Base-by-base conservation (phyloP, 1,284 basidiomycete species). In the Tetrapyrgos nigripes region DNA sequence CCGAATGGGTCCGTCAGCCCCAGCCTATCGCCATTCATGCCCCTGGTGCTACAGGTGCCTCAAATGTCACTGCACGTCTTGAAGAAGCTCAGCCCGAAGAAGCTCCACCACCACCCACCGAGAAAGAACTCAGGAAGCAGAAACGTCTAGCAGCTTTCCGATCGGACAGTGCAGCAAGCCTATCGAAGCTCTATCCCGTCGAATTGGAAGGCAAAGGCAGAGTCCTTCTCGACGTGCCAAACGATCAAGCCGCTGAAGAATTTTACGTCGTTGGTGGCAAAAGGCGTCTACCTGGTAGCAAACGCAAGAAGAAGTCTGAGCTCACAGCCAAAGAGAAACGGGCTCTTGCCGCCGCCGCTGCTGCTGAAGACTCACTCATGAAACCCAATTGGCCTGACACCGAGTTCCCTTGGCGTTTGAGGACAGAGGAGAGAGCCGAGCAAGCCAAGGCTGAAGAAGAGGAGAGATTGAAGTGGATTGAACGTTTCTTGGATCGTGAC, bases 331-430 rank as follows among this genome's bases (percentile, higher is more conserved):
- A 65, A 44, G 73, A 76, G 35, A 77, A 76, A 62, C 46, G 56
- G 44, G 60, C 63, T 1, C 56, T 63, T 13, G 65, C 65, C 1
- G 58, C 59, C 4, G 63, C 59, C 5, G 62, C 66, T 27, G 64
- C 62, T 24, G 57, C 62, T n/a, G 61, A 58, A n/a, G 75, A 76
- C 33, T 55, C 35, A 14, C 58, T 52, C 2, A 70, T 80, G 26
- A 79, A 73, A 55, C 88, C 90, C 9, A 87, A 89, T 68, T 93
- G 91, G 91, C 85, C 87, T 8, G 91, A 93, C 66, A 63, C 77
- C 13, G 83, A 85, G 67, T 91, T 92, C 65, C 91, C 91, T 17
- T 93, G 91, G 91, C 79, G 81, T 51, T 67, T 87, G 62, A 77
- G 86, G 53, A 75, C 73, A 19, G 79, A 84, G 62, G 83, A 88